Conservation (phyloP, 2,329 filamentous ascomycete genomes). For the Paracamarosporium sp. region DNA sequence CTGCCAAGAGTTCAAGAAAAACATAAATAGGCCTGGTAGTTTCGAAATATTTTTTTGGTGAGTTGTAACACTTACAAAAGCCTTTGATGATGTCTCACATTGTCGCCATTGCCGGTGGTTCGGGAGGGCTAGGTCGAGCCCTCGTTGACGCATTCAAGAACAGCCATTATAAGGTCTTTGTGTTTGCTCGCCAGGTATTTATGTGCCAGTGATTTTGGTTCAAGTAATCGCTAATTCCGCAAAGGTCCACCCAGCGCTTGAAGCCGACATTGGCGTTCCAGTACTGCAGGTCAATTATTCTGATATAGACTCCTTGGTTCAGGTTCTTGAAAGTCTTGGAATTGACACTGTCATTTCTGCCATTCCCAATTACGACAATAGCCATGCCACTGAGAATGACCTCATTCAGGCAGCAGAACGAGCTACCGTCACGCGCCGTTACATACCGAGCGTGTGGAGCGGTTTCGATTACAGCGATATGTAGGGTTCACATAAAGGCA, state of each 20-base stretch:
- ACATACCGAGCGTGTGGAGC: slow-evolving; percentile 53
- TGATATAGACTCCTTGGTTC: slow-evolving; percentile 30
- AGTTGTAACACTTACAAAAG: too few species aligned
- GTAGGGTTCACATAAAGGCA: neutral
- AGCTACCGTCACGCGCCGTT: slow-evolving; percentile 47
- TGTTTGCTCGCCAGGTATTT: slow-evolving; percentile 51
- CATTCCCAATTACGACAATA: slow-evolving; percentile 19
- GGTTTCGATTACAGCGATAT: slow-evolving; percentile 10
- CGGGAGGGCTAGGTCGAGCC: slow-evolving; percentile 53
- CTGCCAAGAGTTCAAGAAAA: too few species aligned
- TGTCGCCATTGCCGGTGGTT: slow-evolving; percentile 57
- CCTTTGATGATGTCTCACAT: slow-evolving; percentile 26
- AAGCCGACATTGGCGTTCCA: slow-evolving; percentile 14
- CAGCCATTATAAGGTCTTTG: slow-evolving; percentile 46
- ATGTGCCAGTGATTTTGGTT: neutral
- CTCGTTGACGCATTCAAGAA: slow-evolving; percentile 53
- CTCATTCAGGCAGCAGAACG: slow-evolving; percentile 54
- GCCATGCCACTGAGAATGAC: slow-evolving; percentile 46
- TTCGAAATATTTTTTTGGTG: too few species aligned
- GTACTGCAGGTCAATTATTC: slow-evolving; percentile 40
- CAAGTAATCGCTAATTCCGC: neutral
- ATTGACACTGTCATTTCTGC: slow-evolving; percentile 55
- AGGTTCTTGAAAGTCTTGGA: slow-evolving; percentile 44
- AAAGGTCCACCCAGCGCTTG: slow-evolving; percentile 14
- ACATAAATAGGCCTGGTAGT: too few species aligned